These are phyloP conservation scores for Zymoseptoria tritici DNA, from an alignment of 2,329 filamentous ascomycete genomes.

Conservation along the genomic window DNA sequence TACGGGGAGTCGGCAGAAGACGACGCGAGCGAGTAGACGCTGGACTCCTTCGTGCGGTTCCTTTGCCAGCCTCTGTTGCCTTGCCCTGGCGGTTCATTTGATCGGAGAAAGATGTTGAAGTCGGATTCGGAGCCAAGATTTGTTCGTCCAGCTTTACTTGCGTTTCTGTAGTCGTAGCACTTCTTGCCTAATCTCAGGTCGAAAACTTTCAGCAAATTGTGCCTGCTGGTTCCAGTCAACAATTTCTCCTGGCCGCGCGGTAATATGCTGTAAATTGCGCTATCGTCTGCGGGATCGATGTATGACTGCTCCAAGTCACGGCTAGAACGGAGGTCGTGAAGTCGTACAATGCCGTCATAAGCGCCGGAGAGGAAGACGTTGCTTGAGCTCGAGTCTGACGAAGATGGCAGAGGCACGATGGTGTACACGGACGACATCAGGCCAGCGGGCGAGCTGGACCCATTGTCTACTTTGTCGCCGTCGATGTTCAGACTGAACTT, in stretches of 20 bases:
- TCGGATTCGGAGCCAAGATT: not conserved
- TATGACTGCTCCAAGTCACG: constrained; percentile 41
- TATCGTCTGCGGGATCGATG: constrained; percentile 50
- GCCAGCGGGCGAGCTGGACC: constrained; percentile 22
- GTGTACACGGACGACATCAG: constrained; percentile 39
- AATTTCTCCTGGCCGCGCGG: constrained; percentile 51
- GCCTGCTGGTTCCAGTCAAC: constrained; percentile 49
- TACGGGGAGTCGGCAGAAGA: constrained; percentile 38
- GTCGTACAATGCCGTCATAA: constrained; percentile 50
- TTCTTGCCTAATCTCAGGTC: constrained; percentile 47
- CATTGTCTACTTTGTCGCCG: constrained; percentile 10
- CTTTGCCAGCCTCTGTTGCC: constrained; percentile 18
- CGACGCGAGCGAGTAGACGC: constrained; percentile 43
- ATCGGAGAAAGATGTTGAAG: constrained; percentile 43
- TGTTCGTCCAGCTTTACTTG: not conserved
- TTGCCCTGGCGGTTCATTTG: constrained; percentile 22
- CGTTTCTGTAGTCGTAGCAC: constrained; percentile 27
- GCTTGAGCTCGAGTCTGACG: constrained; percentile 29
- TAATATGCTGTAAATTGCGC: constrained; percentile 52
- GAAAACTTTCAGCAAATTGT: constrained; percentile 55
- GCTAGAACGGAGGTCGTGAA: constrained; percentile 54
- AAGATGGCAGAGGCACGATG: constrained; percentile 34
- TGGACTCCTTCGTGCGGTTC: constrained; percentile 29
- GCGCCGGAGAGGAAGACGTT: constrained; percentile 53
- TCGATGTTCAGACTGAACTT: constrained; percentile 32